Conservation (phyloP, 169 alveolate genomes). For the Plasmodium coatneyi region DNA sequence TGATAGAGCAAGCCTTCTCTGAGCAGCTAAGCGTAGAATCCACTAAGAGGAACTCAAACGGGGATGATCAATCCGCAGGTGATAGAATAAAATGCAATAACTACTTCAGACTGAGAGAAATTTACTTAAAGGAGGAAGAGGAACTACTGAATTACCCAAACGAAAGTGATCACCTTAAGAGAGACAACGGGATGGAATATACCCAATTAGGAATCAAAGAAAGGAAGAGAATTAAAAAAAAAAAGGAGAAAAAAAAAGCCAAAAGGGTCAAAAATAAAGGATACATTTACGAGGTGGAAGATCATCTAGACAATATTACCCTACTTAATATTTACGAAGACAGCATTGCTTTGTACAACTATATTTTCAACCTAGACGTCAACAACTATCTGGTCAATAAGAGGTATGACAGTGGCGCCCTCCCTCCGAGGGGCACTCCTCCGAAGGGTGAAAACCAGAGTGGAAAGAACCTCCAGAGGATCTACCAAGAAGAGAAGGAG, state of each 20-base stretch:
- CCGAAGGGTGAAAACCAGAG: neutral
- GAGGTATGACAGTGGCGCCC: neutral
- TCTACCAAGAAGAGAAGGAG: neutral
- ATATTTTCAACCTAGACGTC: constrained; percentile 46
- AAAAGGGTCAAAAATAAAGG: constrained; percentile 34
- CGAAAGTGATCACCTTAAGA: constrained; percentile 18
- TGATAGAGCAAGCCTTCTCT: neutral
- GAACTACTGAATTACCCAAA: neutral
- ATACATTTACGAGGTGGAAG: constrained; percentile 69
- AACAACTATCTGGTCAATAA: constrained; percentile 5
- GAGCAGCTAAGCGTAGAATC: neutral
- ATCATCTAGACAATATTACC: constrained; percentile 68
- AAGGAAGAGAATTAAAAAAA: constrained; percentile 55
- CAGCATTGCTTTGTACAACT: constrained; percentile 55
- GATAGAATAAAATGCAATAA: constrained; percentile 1
- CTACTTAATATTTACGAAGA: constrained; percentile 56
- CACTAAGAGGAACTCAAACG: neutral
- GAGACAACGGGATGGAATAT: neutral
- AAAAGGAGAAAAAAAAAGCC: constrained; percentile 52
- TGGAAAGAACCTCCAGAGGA: neutral
- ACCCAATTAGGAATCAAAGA: constrained; percentile 25
- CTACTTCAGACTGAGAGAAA: constrained; percentile 66
- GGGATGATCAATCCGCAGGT: neutral
- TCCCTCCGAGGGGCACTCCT: neutral
- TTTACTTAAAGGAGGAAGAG: constrained; percentile 51